A percentile compares a stretch with the other conserved stretches of the same genome.
phyloP scores from a whole-genome alignment of 441 rosid species.

The Adansonia madagascariensis region DNA sequence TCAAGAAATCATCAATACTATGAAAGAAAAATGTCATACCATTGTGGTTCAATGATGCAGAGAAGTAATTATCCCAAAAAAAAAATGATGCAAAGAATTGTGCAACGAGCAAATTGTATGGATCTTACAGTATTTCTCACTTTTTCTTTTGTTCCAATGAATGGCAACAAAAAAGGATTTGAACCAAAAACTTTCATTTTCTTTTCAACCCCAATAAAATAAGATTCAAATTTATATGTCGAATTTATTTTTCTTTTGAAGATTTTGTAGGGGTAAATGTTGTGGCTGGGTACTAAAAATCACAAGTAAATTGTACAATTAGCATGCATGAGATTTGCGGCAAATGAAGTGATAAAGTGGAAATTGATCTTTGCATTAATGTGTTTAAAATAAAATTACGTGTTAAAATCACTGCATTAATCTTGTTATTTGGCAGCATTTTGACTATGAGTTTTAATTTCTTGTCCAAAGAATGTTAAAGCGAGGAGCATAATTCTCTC shows the following conservation, averaged over 20 bases:
- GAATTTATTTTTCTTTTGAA: background rate
- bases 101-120: constrained; percentile 1
- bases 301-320: background rate
- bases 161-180: background rate
- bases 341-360: background rate
- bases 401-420: constrained; percentile 1
- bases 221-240: background rate
- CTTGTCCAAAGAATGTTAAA: background rate
- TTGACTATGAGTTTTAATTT: constrained; percentile 1
- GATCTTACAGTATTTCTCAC: background rate
- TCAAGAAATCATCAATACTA: background rate
- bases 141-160: background rate
- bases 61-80: background rate
- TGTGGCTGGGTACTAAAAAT: background rate
- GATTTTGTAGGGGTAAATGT: background rate
- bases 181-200: constrained; percentile 9
- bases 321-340: background rate
- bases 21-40: background rate
- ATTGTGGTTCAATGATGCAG: background rate
- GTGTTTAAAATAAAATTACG: background rate
- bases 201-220: background rate
- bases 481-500: constrained; percentile 14
- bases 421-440: background rate
- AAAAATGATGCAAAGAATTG: background rate
- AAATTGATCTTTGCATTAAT: background rate